Base-by-base conservation (phyloP, 805 yeast genomes). In the Schizosaccharomyces octosporus region DNA sequence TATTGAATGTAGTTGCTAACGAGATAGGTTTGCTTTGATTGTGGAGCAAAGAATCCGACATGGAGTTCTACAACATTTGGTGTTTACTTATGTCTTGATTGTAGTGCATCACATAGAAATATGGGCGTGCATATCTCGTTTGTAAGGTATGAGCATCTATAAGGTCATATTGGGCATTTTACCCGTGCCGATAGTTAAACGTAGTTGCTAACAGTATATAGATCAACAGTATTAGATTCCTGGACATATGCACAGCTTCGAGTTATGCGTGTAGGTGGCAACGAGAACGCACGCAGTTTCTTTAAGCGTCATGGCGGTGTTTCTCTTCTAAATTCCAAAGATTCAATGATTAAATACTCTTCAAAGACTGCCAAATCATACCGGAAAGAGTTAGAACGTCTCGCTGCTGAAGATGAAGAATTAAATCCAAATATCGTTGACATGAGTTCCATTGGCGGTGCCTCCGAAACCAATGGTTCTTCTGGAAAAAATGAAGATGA, bases 31-130 rank as follows among this genome's bases (percentile, higher is more conserved):
- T 93, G 98, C 73, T 90, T 93, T 73, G 98, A 93, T 71, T 93
- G 98, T 72, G 79, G 84, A 61, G 85, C 89, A 67, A 87, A 85
- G 70, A 89, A 89, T 71, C 97, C 98, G 45, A 87, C 97, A 0
- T 93, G 98, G 98, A 87, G 98, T 3, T 90, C 97, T 15, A 88
- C 90, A 62, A 95, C 97, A 15, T 90, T 87, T 72, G 98, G 97
- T 62, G 85, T 89, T 61, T 79, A 89, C 70, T 74, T 93, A 63
- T 93, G 98, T 75, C 78, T 89, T 64, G 95, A 93, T 71, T 93
- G 98, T 72, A 85, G 95, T 61, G 89, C 97, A 3, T 87, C 85
- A 61, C 98, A 93, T 75, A 81, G 98, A 72, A 88, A 88, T 71
- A 73, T 93, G 73, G 98, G 98, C 63, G 97, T 89, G 48, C 98